Evolutionary conservation across 2,329 filamentous ascomycete genomes (phyloP).

Genomic region (Beauveria brongniartii): DNA sequence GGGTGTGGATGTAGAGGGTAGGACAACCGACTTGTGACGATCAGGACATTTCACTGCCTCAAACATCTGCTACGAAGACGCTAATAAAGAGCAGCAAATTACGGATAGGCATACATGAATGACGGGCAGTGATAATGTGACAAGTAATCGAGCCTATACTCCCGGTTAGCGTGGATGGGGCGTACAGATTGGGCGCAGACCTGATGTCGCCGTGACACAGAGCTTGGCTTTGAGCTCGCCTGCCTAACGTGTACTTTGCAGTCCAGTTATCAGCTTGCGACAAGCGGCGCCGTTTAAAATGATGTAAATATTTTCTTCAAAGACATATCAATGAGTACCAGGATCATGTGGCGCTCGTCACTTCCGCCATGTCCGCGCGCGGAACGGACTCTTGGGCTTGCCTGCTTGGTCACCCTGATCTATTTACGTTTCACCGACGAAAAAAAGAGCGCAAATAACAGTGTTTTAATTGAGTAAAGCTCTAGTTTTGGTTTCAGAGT

Average conservation of each 20-base stretch:
- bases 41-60: neutral
- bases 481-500: no score
- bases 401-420: no score
- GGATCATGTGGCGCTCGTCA: no score
- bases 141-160: no score
- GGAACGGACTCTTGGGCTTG: neutral
- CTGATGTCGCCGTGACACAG: neutral
- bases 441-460: no score
- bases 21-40: neutral
- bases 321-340: neutral
- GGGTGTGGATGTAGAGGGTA: neutral
- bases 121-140: no score
- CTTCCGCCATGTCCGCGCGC: neutral
- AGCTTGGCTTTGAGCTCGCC: no score
- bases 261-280: neutral
- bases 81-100: no score
- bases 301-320: neutral
- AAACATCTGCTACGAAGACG: neutral
- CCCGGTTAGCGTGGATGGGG: neutral
- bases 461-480: no score
- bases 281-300: no score
- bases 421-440: no score
- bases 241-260: no score
- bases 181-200: neutral
- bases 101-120: neutral